These are phyloP conservation scores for Mucor circinelloides DNA, from an alignment of 371 early-diverging fungal genomes.

Conservation along the genomic window DNA sequence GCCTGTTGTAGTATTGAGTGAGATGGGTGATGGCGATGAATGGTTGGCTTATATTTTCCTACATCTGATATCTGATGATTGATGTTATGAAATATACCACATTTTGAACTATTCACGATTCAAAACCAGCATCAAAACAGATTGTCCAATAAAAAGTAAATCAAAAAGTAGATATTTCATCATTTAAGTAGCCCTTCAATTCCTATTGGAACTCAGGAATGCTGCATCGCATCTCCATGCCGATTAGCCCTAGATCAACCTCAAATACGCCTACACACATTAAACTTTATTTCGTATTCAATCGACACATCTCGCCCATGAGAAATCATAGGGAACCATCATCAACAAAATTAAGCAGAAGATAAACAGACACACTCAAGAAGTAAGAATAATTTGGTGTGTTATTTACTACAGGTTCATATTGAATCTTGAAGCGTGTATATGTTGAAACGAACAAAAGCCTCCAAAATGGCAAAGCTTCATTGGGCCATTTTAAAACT, in stretches of 20 bases:
- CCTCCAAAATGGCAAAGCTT: neutral
- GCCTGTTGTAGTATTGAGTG: neutral
- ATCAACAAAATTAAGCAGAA: neutral
- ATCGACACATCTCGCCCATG: neutral
- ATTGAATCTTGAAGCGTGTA: neutral
- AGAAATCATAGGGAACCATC: neutral
- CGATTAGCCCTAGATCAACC: neutral
- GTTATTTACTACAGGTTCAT: neutral
- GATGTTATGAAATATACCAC: neutral
- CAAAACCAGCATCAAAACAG: slow-evolving; percentile 6
- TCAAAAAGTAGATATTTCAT: slow-evolving; percentile 1
- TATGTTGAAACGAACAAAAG: neutral
- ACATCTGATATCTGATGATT: neutral
- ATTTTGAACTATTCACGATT: neutral
- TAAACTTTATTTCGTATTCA: neutral
- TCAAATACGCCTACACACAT: neutral
- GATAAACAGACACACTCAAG: neutral
- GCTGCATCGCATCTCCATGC: neutral
- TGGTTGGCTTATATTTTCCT: neutral
- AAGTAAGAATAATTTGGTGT: neutral
- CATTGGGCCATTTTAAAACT: neutral
- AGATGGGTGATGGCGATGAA: neutral
- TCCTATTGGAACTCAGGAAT: neutral
- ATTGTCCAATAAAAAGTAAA: slow-evolving; percentile 4
- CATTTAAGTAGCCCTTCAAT: neutral